Evolutionary conservation across 305 asterid species (phyloP), one percentile per base, ranked within the genome.

Genomic region (Fraxinus angustifolia): DNA sequence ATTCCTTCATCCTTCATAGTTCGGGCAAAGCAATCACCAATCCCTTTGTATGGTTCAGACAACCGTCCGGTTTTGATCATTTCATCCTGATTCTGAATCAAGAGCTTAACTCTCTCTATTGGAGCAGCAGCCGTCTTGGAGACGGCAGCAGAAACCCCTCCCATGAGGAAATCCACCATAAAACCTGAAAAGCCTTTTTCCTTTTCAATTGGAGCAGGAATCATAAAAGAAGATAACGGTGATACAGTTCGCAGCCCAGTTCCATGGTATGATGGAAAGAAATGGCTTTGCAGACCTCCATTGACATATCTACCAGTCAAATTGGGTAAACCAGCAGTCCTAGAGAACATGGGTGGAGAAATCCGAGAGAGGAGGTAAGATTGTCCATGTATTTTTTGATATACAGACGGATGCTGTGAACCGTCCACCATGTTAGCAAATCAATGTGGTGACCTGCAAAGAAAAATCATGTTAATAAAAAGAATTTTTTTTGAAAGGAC

Each of bases 21-120:
- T 30, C 80, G 65, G 31, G 42, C 33, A 31, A 77, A 77, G 73
- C 80, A 77, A 16, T 77, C 80, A 16, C 72, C 67, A 53, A 77
- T 77, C 72, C 80, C 80, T 21, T 77, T 77, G 80, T 77, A 77
- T 56, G 80, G 80, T 50, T 77, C 72, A 77, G 80, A 77, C 42
- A 77, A 50, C 30, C 80, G 80, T n/a, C 80, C 80, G 11, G 33
- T 0, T 36, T 77, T 77, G 26, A 77, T 30, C 80, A 77, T 28
- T 62, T 77, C 80, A 77, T 77, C 80, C 80, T 77, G 80, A 36
- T 77, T 70, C 40, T 70, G 75, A 70, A 70, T 70, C 75, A 70
- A 31, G 26, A 70, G 75, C 75, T 70, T 70, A 70, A 70, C 75
- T 31, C 75, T 70, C 75, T 70, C 75, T 8, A 70, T 70, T 70